phyloP scores from a whole-genome alignment of 2,329 filamentous ascomycete species.

The Aspergillus hortae region DNA sequence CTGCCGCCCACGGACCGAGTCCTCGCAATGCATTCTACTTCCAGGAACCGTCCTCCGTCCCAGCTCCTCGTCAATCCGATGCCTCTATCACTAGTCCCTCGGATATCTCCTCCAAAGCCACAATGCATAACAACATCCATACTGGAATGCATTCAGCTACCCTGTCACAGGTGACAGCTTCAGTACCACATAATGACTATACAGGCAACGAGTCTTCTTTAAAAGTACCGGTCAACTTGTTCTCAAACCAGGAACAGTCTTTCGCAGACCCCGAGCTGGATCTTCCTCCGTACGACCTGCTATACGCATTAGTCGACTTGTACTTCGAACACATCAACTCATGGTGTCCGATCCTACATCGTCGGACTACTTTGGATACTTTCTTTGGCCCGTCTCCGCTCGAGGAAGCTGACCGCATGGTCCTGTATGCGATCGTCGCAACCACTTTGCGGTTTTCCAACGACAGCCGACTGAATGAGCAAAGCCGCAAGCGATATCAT shows the following conservation, averaged over 20 bases:
- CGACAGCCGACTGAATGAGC: conserved; percentile 69
- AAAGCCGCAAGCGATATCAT: conserved; percentile 71
- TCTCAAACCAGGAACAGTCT: conserved; percentile 47
- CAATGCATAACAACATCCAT: conserved; percentile 20
- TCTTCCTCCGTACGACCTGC: conserved; percentile 69
- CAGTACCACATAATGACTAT: conserved; percentile 30
- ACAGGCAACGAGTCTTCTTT: conserved; percentile 49
- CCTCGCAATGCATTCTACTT: conserved; percentile 59
- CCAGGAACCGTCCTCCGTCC: conserved; percentile 56
- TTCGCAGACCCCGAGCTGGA: conserved; percentile 57
- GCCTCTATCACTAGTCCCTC: conserved; percentile 40
- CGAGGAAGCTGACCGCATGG: conserved; percentile 75
- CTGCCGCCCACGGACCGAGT: conserved; percentile 51
- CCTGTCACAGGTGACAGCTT: conserved; percentile 22
- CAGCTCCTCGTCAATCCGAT: conserved; percentile 45
- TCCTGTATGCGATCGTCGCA: conserved; percentile 84
- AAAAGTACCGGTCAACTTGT: conserved; percentile 57
- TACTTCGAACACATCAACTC: conserved; percentile 79
- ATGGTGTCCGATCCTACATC: conserved; percentile 87
- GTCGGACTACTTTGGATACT: conserved; percentile 73
- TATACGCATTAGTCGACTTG: conserved; percentile 69
- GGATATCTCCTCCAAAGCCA: conserved; percentile 27
- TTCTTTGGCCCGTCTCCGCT: conserved; percentile 74
- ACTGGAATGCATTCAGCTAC: conserved; percentile 19
- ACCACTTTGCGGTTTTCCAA: conserved; percentile 81